Percentiles rank a stretch among this genome's conserved stretches.
Evolutionary conservation across 2,329 filamentous ascomycete genomes (phyloP).

Genomic region (Rugonectria rugulosa): DNA sequence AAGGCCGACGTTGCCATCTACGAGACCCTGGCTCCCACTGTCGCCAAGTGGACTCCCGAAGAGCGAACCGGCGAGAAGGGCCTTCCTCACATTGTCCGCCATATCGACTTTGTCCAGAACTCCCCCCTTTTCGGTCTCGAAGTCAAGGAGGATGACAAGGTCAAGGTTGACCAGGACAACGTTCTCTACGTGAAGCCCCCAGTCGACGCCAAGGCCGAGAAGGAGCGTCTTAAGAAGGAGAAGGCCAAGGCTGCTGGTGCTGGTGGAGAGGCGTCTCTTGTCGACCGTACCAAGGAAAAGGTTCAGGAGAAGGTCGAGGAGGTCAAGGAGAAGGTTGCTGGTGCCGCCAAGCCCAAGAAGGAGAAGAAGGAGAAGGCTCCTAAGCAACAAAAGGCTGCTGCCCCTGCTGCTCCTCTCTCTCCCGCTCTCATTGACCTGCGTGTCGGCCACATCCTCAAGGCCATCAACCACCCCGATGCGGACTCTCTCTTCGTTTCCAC

Average conservation of each 20-base stretch:
- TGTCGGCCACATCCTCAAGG: constrained; percentile 97
- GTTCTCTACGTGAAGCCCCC: constrained; percentile 89
- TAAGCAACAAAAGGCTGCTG: constrained; percentile 73
- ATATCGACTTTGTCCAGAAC: constrained; percentile 95
- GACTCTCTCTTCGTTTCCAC: constrained; percentile 96
- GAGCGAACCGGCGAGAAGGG: constrained; percentile 90
- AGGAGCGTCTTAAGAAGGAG: constrained; percentile 96
- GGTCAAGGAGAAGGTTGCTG: constrained; percentile 49
- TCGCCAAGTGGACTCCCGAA: constrained; percentile 82
- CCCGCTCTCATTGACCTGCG: constrained; percentile 92
- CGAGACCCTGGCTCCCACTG: constrained; percentile 76
- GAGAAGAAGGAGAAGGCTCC: constrained; percentile 91
- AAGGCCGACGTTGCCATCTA: constrained; percentile 87
- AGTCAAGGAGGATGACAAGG: constrained; percentile 75
- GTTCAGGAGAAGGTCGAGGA: constrained; percentile 63
- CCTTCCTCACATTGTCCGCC: constrained; percentile 88
- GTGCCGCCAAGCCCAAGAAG: constrained; percentile 67
- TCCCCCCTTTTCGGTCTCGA: constrained; percentile 76
- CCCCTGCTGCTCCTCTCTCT: constrained; percentile 78
- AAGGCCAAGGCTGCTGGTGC: constrained; percentile 74
- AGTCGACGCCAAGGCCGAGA: constrained; percentile 91
- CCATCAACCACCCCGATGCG: constrained; percentile 93
- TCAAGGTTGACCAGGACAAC: constrained; percentile 79
- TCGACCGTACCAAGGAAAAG: constrained; percentile 68
- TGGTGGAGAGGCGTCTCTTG: constrained; percentile 58